phyloP scores from a whole-genome alignment of 169 alveolate genomes.

The Perkinsus marinus region DNA sequence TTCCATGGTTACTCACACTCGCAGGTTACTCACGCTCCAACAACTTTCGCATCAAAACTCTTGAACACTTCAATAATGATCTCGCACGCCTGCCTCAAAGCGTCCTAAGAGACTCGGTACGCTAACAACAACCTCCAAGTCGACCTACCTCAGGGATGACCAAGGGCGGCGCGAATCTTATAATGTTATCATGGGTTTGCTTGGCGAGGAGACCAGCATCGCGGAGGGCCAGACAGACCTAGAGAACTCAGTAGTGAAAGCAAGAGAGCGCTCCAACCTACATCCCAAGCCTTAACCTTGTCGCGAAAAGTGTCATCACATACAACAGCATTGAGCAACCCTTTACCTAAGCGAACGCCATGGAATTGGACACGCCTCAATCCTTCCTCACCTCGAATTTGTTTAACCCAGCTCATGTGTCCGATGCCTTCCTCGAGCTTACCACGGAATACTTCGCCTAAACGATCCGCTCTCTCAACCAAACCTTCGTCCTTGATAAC shows the following conservation, averaged over 20 bases:
- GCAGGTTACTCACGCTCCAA: not conserved
- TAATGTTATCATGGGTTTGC: slow-evolving; percentile 65
- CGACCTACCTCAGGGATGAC: slow-evolving; percentile 38
- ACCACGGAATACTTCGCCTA: slow-evolving; percentile 46
- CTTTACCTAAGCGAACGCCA: slow-evolving; percentile 35
- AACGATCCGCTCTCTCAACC: slow-evolving; percentile 55
- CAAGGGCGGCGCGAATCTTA: slow-evolving; percentile 82
- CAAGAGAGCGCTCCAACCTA: too few species aligned
- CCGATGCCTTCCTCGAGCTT: slow-evolving; percentile 21
- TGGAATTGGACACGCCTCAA: not conserved
- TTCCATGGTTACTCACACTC: too few species aligned
- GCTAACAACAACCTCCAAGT: not conserved
- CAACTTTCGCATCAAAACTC: not conserved
- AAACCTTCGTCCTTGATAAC: slow-evolving; percentile 64
- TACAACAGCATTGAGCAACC: slow-evolving; percentile 73
- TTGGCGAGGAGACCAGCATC: slow-evolving; percentile 67
- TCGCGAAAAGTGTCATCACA: slow-evolving; percentile 29
- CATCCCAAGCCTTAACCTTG: slow-evolving; percentile 10
- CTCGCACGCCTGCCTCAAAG: not conserved
- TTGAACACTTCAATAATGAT: not conserved
- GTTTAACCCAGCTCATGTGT: not conserved
- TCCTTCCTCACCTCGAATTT: not conserved
- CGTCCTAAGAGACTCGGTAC: not conserved
- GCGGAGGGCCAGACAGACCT: slow-evolving; percentile 38
- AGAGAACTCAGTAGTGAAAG: not conserved